These are phyloP conservation scores for Colletotrichum graminicola DNA, from an alignment of 2,329 filamentous ascomycete genomes.

Conservation along the genomic window DNA sequence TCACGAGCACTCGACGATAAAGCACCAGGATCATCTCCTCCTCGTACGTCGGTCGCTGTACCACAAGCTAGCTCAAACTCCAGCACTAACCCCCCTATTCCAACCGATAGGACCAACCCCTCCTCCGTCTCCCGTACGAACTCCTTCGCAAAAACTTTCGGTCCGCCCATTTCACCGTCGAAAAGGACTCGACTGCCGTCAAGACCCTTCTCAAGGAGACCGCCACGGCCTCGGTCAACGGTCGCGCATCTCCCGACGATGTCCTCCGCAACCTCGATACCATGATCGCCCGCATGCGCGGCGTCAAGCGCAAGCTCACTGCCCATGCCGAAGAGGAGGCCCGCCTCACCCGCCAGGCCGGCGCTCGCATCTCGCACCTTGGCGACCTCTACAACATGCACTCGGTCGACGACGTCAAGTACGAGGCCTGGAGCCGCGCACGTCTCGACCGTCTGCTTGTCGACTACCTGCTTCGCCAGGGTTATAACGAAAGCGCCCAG, in stretches of 20 bases:
- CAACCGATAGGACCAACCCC: slow-evolving; percentile 82
- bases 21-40: slow-evolving; percentile 80
- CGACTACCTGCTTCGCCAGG: slow-evolving; percentile 90
- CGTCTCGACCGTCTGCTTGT: slow-evolving; percentile 87
- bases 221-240: slow-evolving; percentile 75
- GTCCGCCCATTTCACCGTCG: slow-evolving; percentile 80
- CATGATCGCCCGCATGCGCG: slow-evolving; percentile 88
- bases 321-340: slow-evolving; percentile 83
- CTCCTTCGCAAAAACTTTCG: slow-evolving; percentile 96
- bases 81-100: slow-evolving; percentile 25
- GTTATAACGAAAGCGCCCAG: slow-evolving; percentile 82
- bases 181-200: slow-evolving; percentile 75
- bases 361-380: slow-evolving; percentile 83
- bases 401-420: slow-evolving; percentile 89
- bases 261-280: slow-evolving; percentile 85
- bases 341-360: slow-evolving; percentile 79
- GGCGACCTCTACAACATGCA: slow-evolving; percentile 84
- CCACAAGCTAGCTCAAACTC: slow-evolving; percentile 10
- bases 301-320: slow-evolving; percentile 88
- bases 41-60: slow-evolving; percentile 62
- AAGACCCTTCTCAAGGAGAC: slow-evolving; percentile 72
- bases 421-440: slow-evolving; percentile 88
- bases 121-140: slow-evolving; percentile 92
- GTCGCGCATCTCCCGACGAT: slow-evolving; percentile 72
- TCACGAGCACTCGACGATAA: slow-evolving; percentile 74